A percentile compares a stretch with the other conserved stretches of the same genome.
phyloP scores from a whole-genome alignment of 164 flowering plant species.

The Annona cherimola region DNA sequence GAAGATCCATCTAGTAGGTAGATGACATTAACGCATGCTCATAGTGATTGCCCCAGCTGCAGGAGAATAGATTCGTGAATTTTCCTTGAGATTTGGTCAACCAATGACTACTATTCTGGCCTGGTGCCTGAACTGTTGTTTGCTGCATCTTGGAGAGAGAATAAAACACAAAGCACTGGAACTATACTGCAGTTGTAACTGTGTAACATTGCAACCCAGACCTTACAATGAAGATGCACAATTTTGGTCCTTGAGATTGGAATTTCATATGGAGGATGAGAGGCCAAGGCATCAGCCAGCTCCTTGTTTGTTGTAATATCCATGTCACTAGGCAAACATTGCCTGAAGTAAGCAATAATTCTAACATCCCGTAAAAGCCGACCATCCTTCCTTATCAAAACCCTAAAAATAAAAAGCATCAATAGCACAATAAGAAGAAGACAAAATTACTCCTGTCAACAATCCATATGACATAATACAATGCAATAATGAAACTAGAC shows the following conservation, averaged over 20 bases:
- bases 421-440: neutral
- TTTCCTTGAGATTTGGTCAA: no score
- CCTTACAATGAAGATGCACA: slow-evolving; percentile 77
- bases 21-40: no score
- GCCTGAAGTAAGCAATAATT: slow-evolving; percentile 81
- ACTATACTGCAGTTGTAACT: neutral
- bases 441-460: neutral
- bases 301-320: slow-evolving; percentile 59
- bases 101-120: no score
- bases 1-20: no score
- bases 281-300: slow-evolving; percentile 74
- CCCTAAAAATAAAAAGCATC: slow-evolving; percentile 35
- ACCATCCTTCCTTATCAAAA: slow-evolving; percentile 65
- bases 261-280: slow-evolving; percentile 85
- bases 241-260: slow-evolving; percentile 60
- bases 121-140: no score
- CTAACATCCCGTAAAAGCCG: slow-evolving; percentile 58
- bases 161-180: no score
- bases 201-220: slow-evolving; percentile 9
- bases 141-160: no score
- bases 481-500: no score
- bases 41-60: no score
- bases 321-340: slow-evolving; percentile 59
- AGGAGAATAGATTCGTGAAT: no score
- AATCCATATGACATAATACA: neutral